Percentiles rank a stretch among this genome's conserved stretches.
phyloP scores from a whole-genome alignment of 495 filamentous ascomycete genomes.

The Penicillium chermesinum region DNA sequence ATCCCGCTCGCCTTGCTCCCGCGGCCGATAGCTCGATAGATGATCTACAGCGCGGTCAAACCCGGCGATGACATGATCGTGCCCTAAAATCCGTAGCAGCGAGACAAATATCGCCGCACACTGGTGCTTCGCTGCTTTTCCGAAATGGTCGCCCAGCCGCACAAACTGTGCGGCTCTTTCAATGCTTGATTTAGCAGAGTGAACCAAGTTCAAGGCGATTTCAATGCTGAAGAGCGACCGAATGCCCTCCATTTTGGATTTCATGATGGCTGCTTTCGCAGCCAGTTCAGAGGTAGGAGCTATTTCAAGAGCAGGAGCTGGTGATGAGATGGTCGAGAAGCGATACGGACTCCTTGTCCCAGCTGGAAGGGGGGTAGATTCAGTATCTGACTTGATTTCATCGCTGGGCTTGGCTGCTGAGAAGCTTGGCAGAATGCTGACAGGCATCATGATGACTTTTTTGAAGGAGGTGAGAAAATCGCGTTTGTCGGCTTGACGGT shows the following conservation, averaged over 20 bases:
- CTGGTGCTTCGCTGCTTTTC: constrained; percentile 80
- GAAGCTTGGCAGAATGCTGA: constrained; percentile 75
- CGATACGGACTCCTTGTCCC: constrained; percentile 47
- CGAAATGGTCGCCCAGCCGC: constrained; percentile 68
- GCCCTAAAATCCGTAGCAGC: constrained; percentile 76
- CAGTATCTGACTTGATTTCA: constrained; percentile 27
- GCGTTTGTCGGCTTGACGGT: constrained; percentile 88
- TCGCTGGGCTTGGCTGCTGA: constrained; percentile 46
- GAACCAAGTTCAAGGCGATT: constrained; percentile 82
- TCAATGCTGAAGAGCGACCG: constrained; percentile 93
- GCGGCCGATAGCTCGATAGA: constrained; percentile 84
- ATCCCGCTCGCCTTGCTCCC: constrained; percentile 71
- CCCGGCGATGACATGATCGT: constrained; percentile 80
- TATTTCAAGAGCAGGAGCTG: constrained; percentile 51
- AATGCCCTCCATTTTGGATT: constrained; percentile 87
- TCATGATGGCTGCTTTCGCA: constrained; percentile 96
- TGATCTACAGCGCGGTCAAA: constrained; percentile 92
- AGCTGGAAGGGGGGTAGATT: constrained; percentile 26
- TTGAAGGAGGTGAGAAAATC: constrained; percentile 97
- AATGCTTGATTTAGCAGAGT: constrained; percentile 82
- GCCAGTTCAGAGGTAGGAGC: constrained; percentile 86
- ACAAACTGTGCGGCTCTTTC: constrained; percentile 83
- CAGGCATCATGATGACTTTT: constrained; percentile 98
- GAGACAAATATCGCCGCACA: constrained; percentile 85
- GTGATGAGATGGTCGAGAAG: constrained; percentile 46